phyloP scores from a whole-genome alignment of 2,329 filamentous ascomycete species.

The Aspergillus sp. region DNA sequence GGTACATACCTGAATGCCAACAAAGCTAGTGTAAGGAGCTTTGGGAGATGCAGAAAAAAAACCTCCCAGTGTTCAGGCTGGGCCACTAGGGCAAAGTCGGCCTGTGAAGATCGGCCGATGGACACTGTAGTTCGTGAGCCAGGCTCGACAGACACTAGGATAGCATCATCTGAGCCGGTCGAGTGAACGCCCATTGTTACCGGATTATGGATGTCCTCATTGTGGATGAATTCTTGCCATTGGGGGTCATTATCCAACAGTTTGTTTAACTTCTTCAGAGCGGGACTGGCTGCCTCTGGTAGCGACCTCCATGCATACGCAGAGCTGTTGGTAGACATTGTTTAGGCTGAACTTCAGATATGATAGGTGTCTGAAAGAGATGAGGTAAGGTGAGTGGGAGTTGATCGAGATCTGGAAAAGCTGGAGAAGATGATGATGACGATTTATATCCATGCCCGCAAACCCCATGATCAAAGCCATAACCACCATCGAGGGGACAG shows the following conservation, averaged over 20 bases:
- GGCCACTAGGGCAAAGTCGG: neutral
- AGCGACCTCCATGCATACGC: neutral
- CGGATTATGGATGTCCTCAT: neutral
- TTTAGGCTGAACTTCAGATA: neutral
- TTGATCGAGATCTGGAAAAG: neutral
- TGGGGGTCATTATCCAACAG: neutral
- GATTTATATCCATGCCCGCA: neutral
- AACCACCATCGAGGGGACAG: neutral
- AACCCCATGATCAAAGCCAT: neutral
- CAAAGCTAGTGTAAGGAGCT: neutral
- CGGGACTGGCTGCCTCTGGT: neutral
- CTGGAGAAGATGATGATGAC: neutral
- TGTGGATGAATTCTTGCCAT: neutral
- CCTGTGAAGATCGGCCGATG: neutral
- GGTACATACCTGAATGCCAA: neutral
- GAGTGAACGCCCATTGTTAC: neutral
- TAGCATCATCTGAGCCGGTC: neutral
- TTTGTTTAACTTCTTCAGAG: neutral
- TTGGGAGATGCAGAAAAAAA: neutral
- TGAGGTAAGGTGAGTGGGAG: neutral
- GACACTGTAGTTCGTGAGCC: neutral
- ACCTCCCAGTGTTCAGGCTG: neutral
- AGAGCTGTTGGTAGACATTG: neutral
- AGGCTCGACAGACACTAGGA: neutral
- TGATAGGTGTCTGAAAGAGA: too few relatives aligned